Evolutionary conservation across 2,329 filamentous ascomycete genomes (phyloP), one percentile per base, ranked within the genome.

Genomic region (Parafenestella ontariensis): DNA sequence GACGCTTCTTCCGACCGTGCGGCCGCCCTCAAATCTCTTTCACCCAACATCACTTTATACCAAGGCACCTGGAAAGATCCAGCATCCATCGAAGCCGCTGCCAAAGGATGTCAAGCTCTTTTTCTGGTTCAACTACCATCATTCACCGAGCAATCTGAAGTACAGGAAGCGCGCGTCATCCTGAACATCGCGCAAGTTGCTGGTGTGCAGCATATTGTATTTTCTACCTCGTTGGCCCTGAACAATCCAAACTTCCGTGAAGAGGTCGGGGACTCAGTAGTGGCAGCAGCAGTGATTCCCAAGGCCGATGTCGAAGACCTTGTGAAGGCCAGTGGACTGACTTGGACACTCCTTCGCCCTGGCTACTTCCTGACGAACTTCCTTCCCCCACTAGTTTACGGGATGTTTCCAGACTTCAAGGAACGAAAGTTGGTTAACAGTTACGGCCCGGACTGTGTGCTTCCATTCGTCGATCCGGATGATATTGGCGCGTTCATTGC

Each of bases 351-450:
- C 20, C 63, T 85, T 1, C 79, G 81, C 1, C 81, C 81, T 0
- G 80, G 78, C 1, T 78, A 75, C 60, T 85, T 85, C 72, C 82
- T 83, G 78, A 73, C 76, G 18, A 85, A 85, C 61, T 80, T 79
- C 55, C 43, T 83, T 4, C 52, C 68, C 3, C 81, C 81, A 3
- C 68, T 77, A 10, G 75, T 77, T 1, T 47, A 46, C 8, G 57
- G 46, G 34, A 72, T 78, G 69, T 81, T 78, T 52, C 71, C 75
- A 0, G 77, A 74, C 0, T 66, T 83, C 6, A 62, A 70, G 1
- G 70, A 70, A 2, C 78, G 78, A 0, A 65, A 74, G 20, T 79
- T 78, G 56, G 67, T 65, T 76, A 78, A 0, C 61, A 79, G 56
- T 39, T 64, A 54, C 20, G 60, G 59, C 0, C 62, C 68, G 0